Conservation (phyloP, 495 filamentous ascomycete genomes). For the Xanthoparmelia taractica region DNA sequence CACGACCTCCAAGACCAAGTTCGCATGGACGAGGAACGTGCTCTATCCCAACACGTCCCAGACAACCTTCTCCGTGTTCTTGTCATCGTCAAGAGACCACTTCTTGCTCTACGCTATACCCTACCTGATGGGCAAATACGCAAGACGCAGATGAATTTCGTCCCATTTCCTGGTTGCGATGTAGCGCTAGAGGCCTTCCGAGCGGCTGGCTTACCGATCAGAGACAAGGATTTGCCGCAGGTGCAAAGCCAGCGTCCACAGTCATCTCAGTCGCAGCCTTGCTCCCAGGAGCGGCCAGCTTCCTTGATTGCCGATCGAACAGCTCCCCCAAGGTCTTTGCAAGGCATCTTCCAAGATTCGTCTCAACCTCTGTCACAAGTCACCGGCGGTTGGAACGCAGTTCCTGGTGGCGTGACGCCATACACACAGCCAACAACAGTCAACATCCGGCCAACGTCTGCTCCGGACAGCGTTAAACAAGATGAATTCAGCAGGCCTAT, state of each 20-base stretch:
- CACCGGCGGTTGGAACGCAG: neutral
- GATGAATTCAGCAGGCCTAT: conserved; percentile 3
- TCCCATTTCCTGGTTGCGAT: conserved; percentile 14
- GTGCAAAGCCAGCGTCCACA: neutral
- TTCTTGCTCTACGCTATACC: conserved; percentile 24
- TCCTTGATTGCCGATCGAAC: neutral
- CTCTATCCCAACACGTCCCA: conserved; percentile 10
- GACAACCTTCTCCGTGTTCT: conserved; percentile 18
- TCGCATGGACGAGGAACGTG: conserved; percentile 14
- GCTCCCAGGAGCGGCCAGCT: neutral
- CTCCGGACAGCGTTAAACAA: neutral
- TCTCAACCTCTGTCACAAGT: conserved; percentile 1
- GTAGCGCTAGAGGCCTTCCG: conserved; percentile 12
- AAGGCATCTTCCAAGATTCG: neutral
- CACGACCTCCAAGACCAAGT: conserved; percentile 19
- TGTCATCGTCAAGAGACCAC: conserved; percentile 16
- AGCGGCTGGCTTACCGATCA: conserved; percentile 21
- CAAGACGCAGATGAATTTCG: conserved; percentile 25
- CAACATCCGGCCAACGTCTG: conserved; percentile 1
- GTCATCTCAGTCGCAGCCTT: neutral
- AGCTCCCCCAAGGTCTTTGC: neutral
- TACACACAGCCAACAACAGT: neutral
- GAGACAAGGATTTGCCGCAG: conserved; percentile 10
- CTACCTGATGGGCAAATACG: conserved; percentile 22
- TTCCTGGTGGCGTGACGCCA: neutral